These are phyloP conservation scores for Globisporangium abappressorium DNA, from an alignment of 352 stramenopile species.

Conservation along the genomic window DNA sequence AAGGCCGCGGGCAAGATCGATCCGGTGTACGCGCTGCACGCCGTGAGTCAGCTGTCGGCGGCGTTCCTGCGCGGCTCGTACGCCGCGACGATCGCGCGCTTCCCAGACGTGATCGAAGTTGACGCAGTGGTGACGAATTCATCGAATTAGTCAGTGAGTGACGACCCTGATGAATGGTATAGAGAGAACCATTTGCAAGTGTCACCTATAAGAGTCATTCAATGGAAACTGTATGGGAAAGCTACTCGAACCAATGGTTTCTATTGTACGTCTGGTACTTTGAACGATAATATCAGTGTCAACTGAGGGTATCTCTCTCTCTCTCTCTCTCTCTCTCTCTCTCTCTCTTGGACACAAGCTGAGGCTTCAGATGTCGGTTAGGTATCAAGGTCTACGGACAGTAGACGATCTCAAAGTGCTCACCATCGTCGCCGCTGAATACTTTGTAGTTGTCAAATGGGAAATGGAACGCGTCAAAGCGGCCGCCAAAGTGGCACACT, in stretches of 20 bases:
- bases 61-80: slow-evolving; percentile 44
- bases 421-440: slow-evolving; percentile 20
- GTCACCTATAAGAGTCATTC: not conserved
- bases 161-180: not conserved
- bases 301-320: no score
- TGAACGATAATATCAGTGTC: no score
- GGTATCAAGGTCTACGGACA: slow-evolving; percentile 17
- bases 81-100: slow-evolving; percentile 23
- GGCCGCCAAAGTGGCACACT: slow-evolving; percentile 19
- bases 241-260: no score
- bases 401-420: slow-evolving; percentile 27
- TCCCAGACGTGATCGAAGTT: slow-evolving; percentile 33
- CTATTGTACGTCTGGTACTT: no score
- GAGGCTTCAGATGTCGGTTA: no score
- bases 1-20: slow-evolving; percentile 52
- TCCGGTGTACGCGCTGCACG: slow-evolving; percentile 36
- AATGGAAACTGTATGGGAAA: not conserved
- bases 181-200: not conserved
- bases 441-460: slow-evolving; percentile 26
- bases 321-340: no score
- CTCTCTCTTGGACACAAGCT: no score
- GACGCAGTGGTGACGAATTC: not conserved
- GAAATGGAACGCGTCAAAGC: slow-evolving; percentile 22
- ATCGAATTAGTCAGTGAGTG: not conserved
- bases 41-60: slow-evolving; percentile 41